Evolutionary conservation across 768 basidiomycete genomes (phyloP).

Genomic region (Boletus pseudo-olivaceus): DNA sequence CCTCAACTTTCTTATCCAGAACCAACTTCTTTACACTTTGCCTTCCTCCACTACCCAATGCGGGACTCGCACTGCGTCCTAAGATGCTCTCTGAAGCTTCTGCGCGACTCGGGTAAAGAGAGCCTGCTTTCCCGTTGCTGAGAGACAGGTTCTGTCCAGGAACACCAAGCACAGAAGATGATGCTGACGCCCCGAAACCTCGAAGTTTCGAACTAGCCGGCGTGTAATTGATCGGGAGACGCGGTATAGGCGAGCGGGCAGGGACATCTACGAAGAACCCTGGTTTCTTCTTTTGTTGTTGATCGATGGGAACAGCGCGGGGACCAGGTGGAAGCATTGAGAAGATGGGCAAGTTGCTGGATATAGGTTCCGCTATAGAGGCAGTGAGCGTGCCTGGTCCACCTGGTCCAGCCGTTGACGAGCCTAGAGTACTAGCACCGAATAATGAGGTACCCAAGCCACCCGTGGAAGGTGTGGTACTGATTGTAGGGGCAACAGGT

Average conservation of each 20-base stretch:
- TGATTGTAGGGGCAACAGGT: constrained; percentile 48
- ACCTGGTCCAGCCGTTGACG: constrained; percentile 41
- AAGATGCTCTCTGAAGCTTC: constrained; percentile 63
- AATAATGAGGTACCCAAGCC: constrained; percentile 40
- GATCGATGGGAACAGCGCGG: constrained; percentile 57
- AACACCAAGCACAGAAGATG: constrained; percentile 33
- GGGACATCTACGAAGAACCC: constrained; percentile 76
- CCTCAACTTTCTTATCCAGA: constrained; percentile 78
- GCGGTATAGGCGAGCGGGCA: constrained; percentile 65
- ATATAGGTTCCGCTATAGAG: constrained; percentile 85
- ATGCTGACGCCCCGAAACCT: constrained; percentile 54
- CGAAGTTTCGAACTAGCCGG: constrained; percentile 63
- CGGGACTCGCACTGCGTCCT: constrained; percentile 53
- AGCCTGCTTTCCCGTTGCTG: constrained; percentile 51
- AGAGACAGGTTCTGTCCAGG: constrained; percentile 41
- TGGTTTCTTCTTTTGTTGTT: constrained; percentile 68
- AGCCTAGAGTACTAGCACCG: constrained; percentile 35
- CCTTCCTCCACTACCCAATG: constrained; percentile 63
- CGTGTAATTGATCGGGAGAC: constrained; percentile 61
- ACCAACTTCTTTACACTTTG: constrained; percentile 93
- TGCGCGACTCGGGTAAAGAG: constrained; percentile 49
- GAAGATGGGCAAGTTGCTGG: constrained; percentile 67
- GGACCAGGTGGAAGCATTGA: constrained; percentile 72
- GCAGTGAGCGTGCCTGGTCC: constrained; percentile 67
- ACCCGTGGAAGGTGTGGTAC: constrained; percentile 39